These are phyloP conservation scores for Cantharellus cinnabarinus DNA, from an alignment of 768 basidiomycete species.

Conservation along the genomic window DNA sequence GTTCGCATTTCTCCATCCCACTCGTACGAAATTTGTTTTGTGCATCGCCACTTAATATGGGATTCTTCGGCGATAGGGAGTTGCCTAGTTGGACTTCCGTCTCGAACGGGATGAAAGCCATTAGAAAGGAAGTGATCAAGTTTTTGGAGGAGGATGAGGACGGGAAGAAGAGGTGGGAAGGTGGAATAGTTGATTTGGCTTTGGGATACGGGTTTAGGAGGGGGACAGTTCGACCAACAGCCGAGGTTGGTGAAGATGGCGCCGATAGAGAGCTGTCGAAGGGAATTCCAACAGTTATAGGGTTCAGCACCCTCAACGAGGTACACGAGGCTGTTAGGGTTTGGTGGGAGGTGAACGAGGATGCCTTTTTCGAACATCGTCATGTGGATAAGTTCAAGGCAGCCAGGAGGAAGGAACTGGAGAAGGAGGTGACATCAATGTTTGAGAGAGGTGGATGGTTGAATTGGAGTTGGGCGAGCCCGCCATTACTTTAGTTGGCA, in stretches of 20 bases:
- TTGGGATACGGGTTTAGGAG: conserved; percentile 42
- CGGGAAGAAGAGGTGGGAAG: conserved; percentile 17
- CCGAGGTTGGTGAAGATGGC: conserved; percentile 11
- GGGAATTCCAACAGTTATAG: conserved; percentile 38
- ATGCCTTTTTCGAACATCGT: conserved; percentile 2
- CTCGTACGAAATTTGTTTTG: conserved; percentile 32
- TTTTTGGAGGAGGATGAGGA: conserved; percentile 16
- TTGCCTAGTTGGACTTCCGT: conserved; percentile 66
- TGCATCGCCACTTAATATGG: conserved; percentile 77
- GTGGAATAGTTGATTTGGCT: conserved; percentile 42
- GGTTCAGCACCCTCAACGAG: conserved; percentile 47
- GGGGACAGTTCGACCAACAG: not conserved
- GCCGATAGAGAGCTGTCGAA: conserved; percentile 14
- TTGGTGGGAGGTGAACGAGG: conserved; percentile 37
- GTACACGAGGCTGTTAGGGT: conserved; percentile 53
- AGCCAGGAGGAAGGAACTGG: conserved; percentile 23
- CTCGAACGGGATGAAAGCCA: conserved; percentile 17
- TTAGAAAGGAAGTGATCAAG: conserved; percentile 25
- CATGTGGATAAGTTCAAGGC: conserved; percentile 13
- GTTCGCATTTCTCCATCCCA: conserved; percentile 17
- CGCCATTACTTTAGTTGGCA: conserved; percentile 11
- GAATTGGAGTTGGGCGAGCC: conserved; percentile 59
- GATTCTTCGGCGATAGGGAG: conserved; percentile 33
- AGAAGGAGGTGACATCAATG: conserved; percentile 23
- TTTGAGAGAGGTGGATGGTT: conserved; percentile 33